Percentiles rank a stretch among this genome's conserved stretches.
These are phyloP conservation scores for Pseudogymnoascus sp. DNA, from an alignment of 2,329 filamentous ascomycete genomes.

Conservation along the genomic window DNA sequence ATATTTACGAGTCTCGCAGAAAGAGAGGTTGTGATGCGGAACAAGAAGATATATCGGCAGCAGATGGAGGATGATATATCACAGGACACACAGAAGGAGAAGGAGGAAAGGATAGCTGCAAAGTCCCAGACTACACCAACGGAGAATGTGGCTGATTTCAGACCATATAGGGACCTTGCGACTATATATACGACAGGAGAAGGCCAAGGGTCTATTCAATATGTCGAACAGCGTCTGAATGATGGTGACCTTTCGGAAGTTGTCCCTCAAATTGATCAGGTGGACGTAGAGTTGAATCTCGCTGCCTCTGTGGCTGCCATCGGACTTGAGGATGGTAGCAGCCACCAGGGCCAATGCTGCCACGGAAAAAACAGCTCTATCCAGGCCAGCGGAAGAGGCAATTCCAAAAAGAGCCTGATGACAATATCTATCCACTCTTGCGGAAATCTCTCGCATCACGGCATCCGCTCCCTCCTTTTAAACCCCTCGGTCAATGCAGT, in stretches of 20 bases:
- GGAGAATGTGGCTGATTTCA: constrained; percentile 37
- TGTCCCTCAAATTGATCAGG: constrained; percentile 52
- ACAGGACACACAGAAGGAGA: constrained; percentile 39
- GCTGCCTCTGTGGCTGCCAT: background rate
- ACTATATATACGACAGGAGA: constrained; percentile 49
- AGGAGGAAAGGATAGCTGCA: constrained; percentile 34
- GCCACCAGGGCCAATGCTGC: constrained; percentile 13
- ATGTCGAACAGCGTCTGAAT: constrained; percentile 67
- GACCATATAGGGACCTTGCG: constrained; percentile 43
- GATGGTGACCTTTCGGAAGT: constrained; percentile 65
- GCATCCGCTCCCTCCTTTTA: constrained; percentile 74
- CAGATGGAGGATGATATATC: constrained; percentile 17
- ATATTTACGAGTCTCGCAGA: constrained; percentile 69
- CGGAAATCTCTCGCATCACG: constrained; percentile 94
- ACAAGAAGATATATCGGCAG: constrained; percentile 68
- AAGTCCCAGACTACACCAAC: constrained; percentile 25
- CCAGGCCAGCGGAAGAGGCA: constrained; percentile 21
- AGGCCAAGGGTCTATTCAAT: constrained; percentile 65
- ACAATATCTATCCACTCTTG: constrained; percentile 95
- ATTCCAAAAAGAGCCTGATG: constrained; percentile 50
- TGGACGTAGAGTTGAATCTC: constrained; percentile 21
- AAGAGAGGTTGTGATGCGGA: constrained; percentile 66
- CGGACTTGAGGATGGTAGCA: background rate
- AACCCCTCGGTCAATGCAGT: constrained; percentile 84
- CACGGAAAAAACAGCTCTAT: background rate